phyloP scores from a whole-genome alignment of 805 yeast genomes.

The Zygosaccharomyces gambellarensis region DNA sequence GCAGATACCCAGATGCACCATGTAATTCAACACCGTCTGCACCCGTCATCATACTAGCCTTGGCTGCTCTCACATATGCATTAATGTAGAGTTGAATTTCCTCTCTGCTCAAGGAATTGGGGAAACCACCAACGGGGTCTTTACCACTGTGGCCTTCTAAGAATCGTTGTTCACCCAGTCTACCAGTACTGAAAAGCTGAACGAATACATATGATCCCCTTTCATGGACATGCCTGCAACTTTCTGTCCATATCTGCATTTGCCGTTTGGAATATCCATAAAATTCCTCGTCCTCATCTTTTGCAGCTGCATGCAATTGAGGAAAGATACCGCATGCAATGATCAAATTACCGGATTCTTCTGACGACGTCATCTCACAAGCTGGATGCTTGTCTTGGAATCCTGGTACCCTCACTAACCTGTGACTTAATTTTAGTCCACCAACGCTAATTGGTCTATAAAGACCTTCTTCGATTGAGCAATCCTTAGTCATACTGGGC shows the following conservation, averaged over 20 bases:
- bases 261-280: slow-evolving; percentile 49
- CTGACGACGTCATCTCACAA: slow-evolving; percentile 50
- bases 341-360: slow-evolving; percentile 54
- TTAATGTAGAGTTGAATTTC: slow-evolving; percentile 39
- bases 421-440: slow-evolving; percentile 30
- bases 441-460: slow-evolving; percentile 44
- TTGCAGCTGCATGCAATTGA: slow-evolving; percentile 39
- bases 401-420: slow-evolving; percentile 41
- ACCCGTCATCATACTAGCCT: slow-evolving; percentile 31
- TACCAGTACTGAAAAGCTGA: slow-evolving; percentile 51
- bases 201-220: slow-evolving; percentile 42
- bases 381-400: slow-evolving; percentile 40
- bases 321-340: slow-evolving; percentile 54
- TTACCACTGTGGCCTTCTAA: slow-evolving; percentile 26
- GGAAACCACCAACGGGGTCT: slow-evolving; percentile 19
- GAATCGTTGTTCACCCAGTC: slow-evolving; percentile 37
- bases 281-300: slow-evolving; percentile 44
- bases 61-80: slow-evolving; percentile 43
- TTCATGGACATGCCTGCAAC: slow-evolving; percentile 46
- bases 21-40: slow-evolving; percentile 64
- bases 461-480: slow-evolving; percentile 6
- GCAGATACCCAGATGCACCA: slow-evolving; percentile 59
- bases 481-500: background rate
- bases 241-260: slow-evolving; percentile 43
- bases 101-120: slow-evolving; percentile 29